phyloP scores from a whole-genome alignment of 2,329 filamentous ascomycete species.

The Exophiala oligosperma region DNA sequence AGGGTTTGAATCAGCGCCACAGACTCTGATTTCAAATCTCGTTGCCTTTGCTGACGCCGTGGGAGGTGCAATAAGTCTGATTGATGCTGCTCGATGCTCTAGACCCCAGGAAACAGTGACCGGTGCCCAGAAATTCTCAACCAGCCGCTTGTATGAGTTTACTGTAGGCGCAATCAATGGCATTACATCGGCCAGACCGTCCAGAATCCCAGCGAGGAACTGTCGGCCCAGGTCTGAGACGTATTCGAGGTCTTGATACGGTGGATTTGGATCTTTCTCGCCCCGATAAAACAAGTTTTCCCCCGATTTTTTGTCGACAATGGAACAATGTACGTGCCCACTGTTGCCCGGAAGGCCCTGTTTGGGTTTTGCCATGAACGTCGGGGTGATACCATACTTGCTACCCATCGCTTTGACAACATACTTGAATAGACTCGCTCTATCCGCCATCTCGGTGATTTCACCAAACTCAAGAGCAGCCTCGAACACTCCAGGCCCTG shows the following conservation, averaged over 20 bases:
- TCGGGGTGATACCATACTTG: conserved; percentile 88
- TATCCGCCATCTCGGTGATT: conserved; percentile 86
- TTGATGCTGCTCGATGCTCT: conserved; percentile 89
- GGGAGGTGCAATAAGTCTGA: conserved; percentile 85
- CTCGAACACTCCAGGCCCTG: conserved; percentile 91
- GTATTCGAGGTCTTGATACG: conserved; percentile 72
- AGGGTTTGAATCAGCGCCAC: conserved; percentile 91
- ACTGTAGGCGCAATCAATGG: conserved; percentile 90
- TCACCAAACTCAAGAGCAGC: conserved; percentile 89
- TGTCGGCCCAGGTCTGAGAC: conserved; percentile 88
- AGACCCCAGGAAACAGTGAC: conserved; percentile 97
- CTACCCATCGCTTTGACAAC: conserved; percentile 85
- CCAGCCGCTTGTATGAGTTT: conserved; percentile 96
- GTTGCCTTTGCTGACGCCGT: conserved; percentile 82
- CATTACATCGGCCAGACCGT: conserved; percentile 92
- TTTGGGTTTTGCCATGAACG: conserved; percentile 97
- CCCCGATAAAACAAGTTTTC: conserved; percentile 82
- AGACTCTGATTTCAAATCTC: conserved; percentile 87
- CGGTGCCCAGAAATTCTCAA: conserved; percentile 99
- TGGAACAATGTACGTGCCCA: conserved; percentile 91
- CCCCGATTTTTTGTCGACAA: conserved; percentile 73
- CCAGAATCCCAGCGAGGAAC: conserved; percentile 87
- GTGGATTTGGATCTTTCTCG: conserved; percentile 67
- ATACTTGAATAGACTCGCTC: conserved; percentile 90
- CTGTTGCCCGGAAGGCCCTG: conserved; percentile 91